Evolutionary conservation across 306 rosid genomes (phyloP), one percentile per base, ranked within the genome.

Genomic region (Leucaena leucocephala): DNA sequence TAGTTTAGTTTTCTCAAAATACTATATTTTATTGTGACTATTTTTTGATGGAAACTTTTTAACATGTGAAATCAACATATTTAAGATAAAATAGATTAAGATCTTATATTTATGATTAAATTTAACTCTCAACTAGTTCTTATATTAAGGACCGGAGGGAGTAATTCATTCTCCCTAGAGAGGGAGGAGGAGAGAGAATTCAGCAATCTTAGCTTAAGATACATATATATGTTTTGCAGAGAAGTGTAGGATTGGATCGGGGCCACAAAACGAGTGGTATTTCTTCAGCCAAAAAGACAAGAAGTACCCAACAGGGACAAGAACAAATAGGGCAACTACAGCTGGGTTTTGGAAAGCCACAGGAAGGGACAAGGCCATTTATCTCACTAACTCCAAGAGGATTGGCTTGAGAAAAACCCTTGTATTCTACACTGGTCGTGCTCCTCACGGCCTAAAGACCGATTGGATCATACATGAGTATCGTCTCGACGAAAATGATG

Each of bases 391-490:
- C 46, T 83, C 94, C 22, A 90, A 87, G 80, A 90, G 96, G 85
- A 95, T 93, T 78, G 99, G 99, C 1, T 90, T 95, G 97, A 95
- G 99, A 78, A 95, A 95, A 86, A 95, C 99, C 76, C 84, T 95
- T 3, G 99, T 95, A 14, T 95, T 95, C 85, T 95, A 95, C 86
- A 95, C 97, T 5, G 99, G 99, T 5, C 96, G 99, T 21, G 99
- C 99, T 71, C 99, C 99, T 71, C 98, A 90, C 57, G 99, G 99
- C 82, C 97, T 89, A 38, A 95, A 95, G 83, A 93, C 97, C 27
- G 99, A 95, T 45, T 95, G 99, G 99, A 95, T 95, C 89, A 95
- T 95, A 98, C 99, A 95, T 58, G 99, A 95, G 75, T 93, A 91
- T 14, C 99, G 99, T 78, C 99, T 95, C 15, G 96, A 95, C 0